Evolutionary conservation across 2,329 filamentous ascomycete genomes (phyloP).

Genomic region (Aspergillus niger): DNA sequence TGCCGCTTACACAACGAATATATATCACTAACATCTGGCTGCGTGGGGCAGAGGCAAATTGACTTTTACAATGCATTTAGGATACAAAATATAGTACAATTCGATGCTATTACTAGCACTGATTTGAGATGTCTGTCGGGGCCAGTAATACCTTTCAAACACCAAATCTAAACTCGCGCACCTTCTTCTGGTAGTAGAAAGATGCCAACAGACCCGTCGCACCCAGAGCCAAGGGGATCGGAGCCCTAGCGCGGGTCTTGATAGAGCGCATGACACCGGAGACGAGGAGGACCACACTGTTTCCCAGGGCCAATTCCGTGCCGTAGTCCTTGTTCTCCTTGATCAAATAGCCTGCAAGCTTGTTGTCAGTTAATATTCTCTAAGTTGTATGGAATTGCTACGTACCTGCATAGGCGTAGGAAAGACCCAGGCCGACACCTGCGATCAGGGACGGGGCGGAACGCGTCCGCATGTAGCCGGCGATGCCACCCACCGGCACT

Average conservation of each 20-base stretch:
- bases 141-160: too few relatives aligned
- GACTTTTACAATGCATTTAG: too few relatives aligned
- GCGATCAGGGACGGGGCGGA: slow-evolving; percentile 22
- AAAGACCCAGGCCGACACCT: slow-evolving; percentile 20
- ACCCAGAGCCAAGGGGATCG: slow-evolving; percentile 19
- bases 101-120: too few relatives aligned
- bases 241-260: slow-evolving; percentile 18
- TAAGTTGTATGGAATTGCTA: neutral
- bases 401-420: slow-evolving; percentile 21
- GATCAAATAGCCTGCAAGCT: slow-evolving; percentile 16
- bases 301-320: slow-evolving; percentile 23
- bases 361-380: too few relatives aligned
- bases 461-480: slow-evolving; percentile 21
- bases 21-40: too few relatives aligned
- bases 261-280: slow-evolving; percentile 16
- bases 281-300: slow-evolving; percentile 20
- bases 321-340: slow-evolving; percentile 26
- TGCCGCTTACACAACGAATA: too few relatives aligned
- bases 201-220: slow-evolving; percentile 12
- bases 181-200: slow-evolving; percentile 17
- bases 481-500: slow-evolving; percentile 21
- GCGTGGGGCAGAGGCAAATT: too few relatives aligned
- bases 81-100: too few relatives aligned
- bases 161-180: slow-evolving; percentile 4
- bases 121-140: too few relatives aligned